Conservation (phyloP, 345 rosid genomes). For the Leavenworthia alabamica region DNA sequence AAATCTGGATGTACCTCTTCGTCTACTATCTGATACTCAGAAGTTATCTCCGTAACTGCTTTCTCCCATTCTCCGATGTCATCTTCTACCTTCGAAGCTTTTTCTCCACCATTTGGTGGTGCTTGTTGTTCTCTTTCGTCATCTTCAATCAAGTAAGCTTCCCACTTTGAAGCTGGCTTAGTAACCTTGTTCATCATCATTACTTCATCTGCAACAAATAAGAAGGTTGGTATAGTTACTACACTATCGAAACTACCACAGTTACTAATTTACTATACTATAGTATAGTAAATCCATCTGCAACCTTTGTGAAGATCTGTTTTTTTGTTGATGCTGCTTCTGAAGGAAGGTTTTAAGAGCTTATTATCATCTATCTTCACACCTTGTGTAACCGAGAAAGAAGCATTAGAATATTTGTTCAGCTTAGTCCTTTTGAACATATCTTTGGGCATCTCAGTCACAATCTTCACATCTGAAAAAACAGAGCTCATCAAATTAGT, state of each 20-base stretch:
- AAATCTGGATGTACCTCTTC: constrained; percentile 76
- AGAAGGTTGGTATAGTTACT: too few species aligned
- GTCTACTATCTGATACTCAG: constrained; percentile 40
- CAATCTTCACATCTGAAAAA: constrained; percentile 36
- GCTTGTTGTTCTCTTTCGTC: constrained; percentile 15
- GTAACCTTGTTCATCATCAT: not conserved
- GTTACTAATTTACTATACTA: too few species aligned
- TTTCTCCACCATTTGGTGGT: not conserved
- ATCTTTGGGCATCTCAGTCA: constrained; percentile 41
- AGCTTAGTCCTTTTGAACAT: constrained; percentile 54
- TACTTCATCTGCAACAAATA: constrained; percentile 7
- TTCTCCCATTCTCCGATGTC: not conserved
- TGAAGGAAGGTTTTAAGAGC: constrained; percentile 31
- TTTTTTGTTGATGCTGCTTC: constrained; percentile 17
- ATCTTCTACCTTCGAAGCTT: constrained; percentile 13
- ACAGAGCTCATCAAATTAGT: too few species aligned
- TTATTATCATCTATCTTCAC: not conserved
- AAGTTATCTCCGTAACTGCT: constrained; percentile 18
- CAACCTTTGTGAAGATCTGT: not conserved
- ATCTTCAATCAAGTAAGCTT: constrained; percentile 29
- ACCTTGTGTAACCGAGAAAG: not conserved
- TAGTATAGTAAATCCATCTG: too few species aligned
- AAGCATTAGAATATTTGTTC: constrained; percentile 14
- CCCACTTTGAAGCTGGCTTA: constrained; percentile 41
- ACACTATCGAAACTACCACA: too few species aligned